Evolutionary conservation across 75 land plant genomes (phyloP).

Genomic region (Adiantum capillusveneris): DNA sequence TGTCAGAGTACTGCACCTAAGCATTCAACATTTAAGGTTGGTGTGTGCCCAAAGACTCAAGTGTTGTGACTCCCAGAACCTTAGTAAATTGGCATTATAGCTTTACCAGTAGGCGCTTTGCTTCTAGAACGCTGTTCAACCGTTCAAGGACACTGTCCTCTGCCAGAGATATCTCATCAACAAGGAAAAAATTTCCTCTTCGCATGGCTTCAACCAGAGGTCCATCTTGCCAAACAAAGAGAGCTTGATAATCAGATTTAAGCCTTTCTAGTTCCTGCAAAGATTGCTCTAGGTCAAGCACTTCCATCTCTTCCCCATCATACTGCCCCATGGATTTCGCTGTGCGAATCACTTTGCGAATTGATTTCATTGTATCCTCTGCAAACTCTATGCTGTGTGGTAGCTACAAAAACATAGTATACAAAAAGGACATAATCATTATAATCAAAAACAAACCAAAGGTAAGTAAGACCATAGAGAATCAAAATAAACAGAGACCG

Average conservation of each 20-base stretch:
- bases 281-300: slow-evolving; percentile 26
- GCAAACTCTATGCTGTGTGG: not conserved
- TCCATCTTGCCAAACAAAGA: slow-evolving; percentile 96
- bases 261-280: slow-evolving; percentile 31
- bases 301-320: no score
- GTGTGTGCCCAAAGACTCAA: no score
- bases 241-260: slow-evolving; percentile 67
- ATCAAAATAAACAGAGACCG: no score
- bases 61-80: no score
- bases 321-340: slow-evolving; percentile 15
- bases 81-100: no score
- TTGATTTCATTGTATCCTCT: not conserved
- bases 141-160: slow-evolving; percentile 98
- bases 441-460: no score
- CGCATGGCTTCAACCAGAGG: slow-evolving; percentile 96
- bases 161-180: slow-evolving; percentile 96
- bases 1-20: no score
- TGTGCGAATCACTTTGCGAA: slow-evolving; percentile 10
- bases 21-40: no score
- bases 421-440: no score
- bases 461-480: no score
- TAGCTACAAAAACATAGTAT: not conserved
- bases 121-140: slow-evolving; percentile 91
- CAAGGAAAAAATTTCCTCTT: slow-evolving; percentile 72
- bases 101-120: slow-evolving; percentile 86